Conservation (phyloP, 2,329 filamentous ascomycete species). For the Thermothelomyces thermophilus region DNA sequence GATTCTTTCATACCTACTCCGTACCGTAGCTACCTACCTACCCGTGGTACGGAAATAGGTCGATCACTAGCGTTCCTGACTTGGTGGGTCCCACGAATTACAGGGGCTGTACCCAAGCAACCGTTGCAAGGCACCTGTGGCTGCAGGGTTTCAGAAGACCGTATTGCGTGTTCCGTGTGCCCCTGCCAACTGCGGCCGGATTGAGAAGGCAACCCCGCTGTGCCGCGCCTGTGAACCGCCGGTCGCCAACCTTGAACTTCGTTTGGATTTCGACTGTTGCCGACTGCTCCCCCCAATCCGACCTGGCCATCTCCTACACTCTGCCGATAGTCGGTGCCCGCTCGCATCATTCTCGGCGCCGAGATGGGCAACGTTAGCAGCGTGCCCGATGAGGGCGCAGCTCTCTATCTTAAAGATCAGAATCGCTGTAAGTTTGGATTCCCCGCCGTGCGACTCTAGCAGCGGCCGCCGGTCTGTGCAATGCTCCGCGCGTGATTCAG, state of each 20-base stretch:
- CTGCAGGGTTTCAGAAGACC: slow-evolving; percentile 10
- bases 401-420: slow-evolving; percentile 85
- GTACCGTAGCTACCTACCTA: too few relatives aligned
- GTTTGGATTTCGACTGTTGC: slow-evolving; percentile 13
- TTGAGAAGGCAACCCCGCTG: slow-evolving; percentile 16
- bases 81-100: neutral
- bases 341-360: slow-evolving; percentile 27
- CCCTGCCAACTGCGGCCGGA: neutral
- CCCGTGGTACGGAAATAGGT: too few relatives aligned
- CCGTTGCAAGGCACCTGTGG: slow-evolving; percentile 1
- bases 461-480: slow-evolving; percentile 1
- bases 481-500: slow-evolving; percentile 3
- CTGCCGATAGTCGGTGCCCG: slow-evolving; percentile 12
- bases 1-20: too few relatives aligned
- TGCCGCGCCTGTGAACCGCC: slow-evolving; percentile 14
- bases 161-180: slow-evolving; percentile 2
- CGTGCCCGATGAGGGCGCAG: slow-evolving; percentile 73
- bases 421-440: slow-evolving; percentile 62
- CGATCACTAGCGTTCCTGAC: too few relatives aligned
- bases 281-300: slow-evolving; percentile 7
- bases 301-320: slow-evolving; percentile 11
- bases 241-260: slow-evolving; percentile 13
- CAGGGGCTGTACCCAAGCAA: slow-evolving; percentile 9
- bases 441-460: slow-evolving; percentile 11
- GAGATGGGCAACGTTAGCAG: slow-evolving; percentile 91